Percentiles rank a stretch among this genome's conserved stretches.
These are phyloP conservation scores for Chlamydomonas incerta DNA, from an alignment of 139 green algal genomes.

Conservation along the genomic window DNA sequence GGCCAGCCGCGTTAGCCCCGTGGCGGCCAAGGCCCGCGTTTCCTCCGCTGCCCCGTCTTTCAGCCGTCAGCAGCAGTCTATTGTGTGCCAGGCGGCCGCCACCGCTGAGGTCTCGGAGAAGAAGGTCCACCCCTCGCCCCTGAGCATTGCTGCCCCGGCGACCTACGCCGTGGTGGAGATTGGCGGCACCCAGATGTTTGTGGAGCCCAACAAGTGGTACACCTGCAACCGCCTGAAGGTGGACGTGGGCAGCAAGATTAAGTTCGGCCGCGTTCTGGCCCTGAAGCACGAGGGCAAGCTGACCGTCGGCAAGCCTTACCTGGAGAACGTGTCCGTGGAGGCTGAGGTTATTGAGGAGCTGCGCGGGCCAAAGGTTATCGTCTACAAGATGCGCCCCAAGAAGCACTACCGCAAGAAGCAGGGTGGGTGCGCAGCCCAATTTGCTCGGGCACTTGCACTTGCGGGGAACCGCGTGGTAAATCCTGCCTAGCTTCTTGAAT, in stretches of 20 bases:
- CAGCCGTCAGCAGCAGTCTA: slow-evolving; percentile 12
- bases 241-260: slow-evolving; percentile 83
- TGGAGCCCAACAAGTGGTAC: slow-evolving; percentile 95
- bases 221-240: slow-evolving; percentile 91
- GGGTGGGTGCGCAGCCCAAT: neutral
- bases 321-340: slow-evolving; percentile 86
- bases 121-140: slow-evolving; percentile 54
- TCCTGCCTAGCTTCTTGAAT: too few species aligned
- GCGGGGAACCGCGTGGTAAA: too few species aligned
- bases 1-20: neutral
- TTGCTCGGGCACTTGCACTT: too few species aligned
- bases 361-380: slow-evolving; percentile 89
- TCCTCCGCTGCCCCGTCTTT: neutral
- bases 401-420: slow-evolving; percentile 88
- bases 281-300: slow-evolving; percentile 85
- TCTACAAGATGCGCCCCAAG: slow-evolving; percentile 96
- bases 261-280: slow-evolving; percentile 91
- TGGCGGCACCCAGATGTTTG: slow-evolving; percentile 90
- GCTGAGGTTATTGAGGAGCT: slow-evolving; percentile 92
- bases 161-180: slow-evolving; percentile 93
- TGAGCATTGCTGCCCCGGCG: slow-evolving; percentile 56
- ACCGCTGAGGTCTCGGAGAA: slow-evolving; percentile 3
- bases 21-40: too few species aligned
- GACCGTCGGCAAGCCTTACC: slow-evolving; percentile 88
- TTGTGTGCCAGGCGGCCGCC: slow-evolving; percentile 60